These are phyloP conservation scores for Akanthomyces lecanii DNA, from an alignment of 2,329 filamentous ascomycete species.

Conservation along the genomic window DNA sequence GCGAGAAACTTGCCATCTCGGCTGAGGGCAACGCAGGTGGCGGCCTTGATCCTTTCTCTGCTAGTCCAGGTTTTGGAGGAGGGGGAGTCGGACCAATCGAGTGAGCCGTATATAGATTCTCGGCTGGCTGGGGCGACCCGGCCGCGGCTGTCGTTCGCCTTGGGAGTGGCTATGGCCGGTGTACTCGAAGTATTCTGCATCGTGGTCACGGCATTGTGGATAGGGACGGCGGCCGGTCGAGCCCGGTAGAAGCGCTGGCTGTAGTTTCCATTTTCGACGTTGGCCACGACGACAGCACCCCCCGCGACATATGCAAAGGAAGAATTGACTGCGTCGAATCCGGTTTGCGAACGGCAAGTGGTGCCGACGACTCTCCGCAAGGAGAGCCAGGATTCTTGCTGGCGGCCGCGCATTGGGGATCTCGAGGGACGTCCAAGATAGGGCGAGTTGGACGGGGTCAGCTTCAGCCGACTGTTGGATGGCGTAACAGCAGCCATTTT, in stretches of 20 bases:
- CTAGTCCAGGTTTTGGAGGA: slow-evolving; percentile 76
- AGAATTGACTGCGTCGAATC: slow-evolving; percentile 75
- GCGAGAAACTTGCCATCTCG: slow-evolving; percentile 83
- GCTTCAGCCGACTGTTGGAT: slow-evolving; percentile 55
- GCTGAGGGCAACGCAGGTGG: slow-evolving; percentile 85
- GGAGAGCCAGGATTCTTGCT: slow-evolving; percentile 58
- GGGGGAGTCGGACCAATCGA: slow-evolving; percentile 60
- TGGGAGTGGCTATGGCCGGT: slow-evolving; percentile 50
- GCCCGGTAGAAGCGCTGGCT: slow-evolving; percentile 89
- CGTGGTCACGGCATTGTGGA: slow-evolving; percentile 53
- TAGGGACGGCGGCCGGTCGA: slow-evolving; percentile 68
- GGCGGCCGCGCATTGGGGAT: slow-evolving; percentile 54
- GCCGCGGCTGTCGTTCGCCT: slow-evolving; percentile 61
- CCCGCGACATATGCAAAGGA: slow-evolving; percentile 90
- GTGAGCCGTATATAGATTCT: slow-evolving; percentile 42
- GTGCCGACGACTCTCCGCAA: slow-evolving; percentile 86
- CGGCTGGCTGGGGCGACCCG: slow-evolving; percentile 45
- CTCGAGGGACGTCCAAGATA: slow-evolving; percentile 58
- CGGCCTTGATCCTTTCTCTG: slow-evolving; percentile 88
- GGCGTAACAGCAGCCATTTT: slow-evolving; percentile 55
- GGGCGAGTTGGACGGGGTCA: slow-evolving; percentile 75
- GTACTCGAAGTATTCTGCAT: slow-evolving; percentile 48
- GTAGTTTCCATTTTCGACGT: slow-evolving; percentile 63
- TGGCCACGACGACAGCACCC: slow-evolving; percentile 85
- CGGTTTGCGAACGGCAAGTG: slow-evolving; percentile 77